Evolutionary conservation across 2,329 filamentous ascomycete species (phyloP).

Genomic region (Aspergillus niger): DNA sequence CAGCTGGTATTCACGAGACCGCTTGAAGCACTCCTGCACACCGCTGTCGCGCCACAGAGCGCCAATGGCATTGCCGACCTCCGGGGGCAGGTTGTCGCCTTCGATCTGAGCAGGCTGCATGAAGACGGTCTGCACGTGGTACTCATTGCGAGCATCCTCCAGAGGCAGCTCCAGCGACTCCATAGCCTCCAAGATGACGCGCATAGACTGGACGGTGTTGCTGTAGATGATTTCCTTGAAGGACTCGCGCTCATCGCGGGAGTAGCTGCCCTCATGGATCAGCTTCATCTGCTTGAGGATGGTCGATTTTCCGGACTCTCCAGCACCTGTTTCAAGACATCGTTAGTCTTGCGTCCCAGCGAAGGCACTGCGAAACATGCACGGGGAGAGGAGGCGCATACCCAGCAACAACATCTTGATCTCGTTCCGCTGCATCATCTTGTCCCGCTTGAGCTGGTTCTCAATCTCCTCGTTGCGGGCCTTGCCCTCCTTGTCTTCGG

Average conservation of each 20-base stretch:
- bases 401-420: slow-evolving; percentile 99
- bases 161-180: slow-evolving; percentile 75
- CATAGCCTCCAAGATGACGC: slow-evolving; percentile 69
- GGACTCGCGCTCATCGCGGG: slow-evolving; percentile 76
- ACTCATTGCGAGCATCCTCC: slow-evolving; percentile 89
- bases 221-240: slow-evolving; percentile 74
- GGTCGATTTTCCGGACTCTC: slow-evolving; percentile 95
- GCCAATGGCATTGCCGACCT: slow-evolving; percentile 90
- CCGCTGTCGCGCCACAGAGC: slow-evolving; percentile 90
- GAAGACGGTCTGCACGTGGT: slow-evolving; percentile 97
- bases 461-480: slow-evolving; percentile 99
- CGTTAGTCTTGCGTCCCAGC: slow-evolving; percentile 20
- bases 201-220: slow-evolving; percentile 71
- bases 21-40: slow-evolving; percentile 92
- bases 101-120: slow-evolving; percentile 98
- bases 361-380: neutral
- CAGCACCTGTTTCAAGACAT: slow-evolving; percentile 66
- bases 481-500: slow-evolving; percentile 99
- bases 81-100: slow-evolving; percentile 88
- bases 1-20: slow-evolving; percentile 92
- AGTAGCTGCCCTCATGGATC: slow-evolving; percentile 98
- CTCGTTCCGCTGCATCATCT: slow-evolving; percentile 98
- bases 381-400: slow-evolving; percentile 51
- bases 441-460: slow-evolving; percentile 97
- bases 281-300: slow-evolving; percentile 99